Percentiles rank a stretch among this genome's conserved stretches.
Evolutionary conservation across 2,329 filamentous ascomycete species (phyloP).

Genomic region (Tolypocladium ovalisporum): DNA sequence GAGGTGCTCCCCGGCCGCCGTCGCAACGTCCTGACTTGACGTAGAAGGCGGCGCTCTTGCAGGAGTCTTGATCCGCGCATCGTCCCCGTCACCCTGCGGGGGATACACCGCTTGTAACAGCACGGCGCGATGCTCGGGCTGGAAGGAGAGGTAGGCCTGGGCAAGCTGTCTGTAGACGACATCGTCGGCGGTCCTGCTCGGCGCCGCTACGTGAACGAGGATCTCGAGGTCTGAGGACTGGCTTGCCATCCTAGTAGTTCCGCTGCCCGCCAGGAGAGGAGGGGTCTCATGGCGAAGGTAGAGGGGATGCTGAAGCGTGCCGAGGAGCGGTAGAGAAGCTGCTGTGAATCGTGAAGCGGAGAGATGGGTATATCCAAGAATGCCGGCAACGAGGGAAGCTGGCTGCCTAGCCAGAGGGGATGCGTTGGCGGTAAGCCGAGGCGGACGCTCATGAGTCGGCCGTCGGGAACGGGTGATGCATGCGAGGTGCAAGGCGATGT

Average conservation of each 20-base stretch:
- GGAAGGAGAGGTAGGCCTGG: conserved; percentile 38
- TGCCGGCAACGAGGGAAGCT: neutral
- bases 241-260: conserved; percentile 12
- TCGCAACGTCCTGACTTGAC: conserved; percentile 4
- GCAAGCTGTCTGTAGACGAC: conserved; percentile 36
- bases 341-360: neutral
- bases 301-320: neutral
- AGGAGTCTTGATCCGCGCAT: neutral
- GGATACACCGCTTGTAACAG: neutral
- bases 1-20: conserved; percentile 8
- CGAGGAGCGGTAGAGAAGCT: neutral
- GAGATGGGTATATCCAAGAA: neutral
- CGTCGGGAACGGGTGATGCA: neutral
- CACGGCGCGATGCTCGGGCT: conserved; percentile 14
- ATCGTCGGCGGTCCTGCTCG: conserved; percentile 37
- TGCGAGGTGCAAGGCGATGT: neutral
- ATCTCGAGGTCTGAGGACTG: conserved; percentile 33
- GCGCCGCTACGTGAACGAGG: conserved; percentile 43
- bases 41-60: neutral
- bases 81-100: neutral
- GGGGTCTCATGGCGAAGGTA: conserved; percentile 1
- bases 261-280: neutral
- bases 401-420: neutral
- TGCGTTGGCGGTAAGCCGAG: neutral
- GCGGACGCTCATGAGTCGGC: neutral